Evolutionary conservation across 305 asterid species (phyloP).

Genomic region (Fraxinus paxiana): DNA sequence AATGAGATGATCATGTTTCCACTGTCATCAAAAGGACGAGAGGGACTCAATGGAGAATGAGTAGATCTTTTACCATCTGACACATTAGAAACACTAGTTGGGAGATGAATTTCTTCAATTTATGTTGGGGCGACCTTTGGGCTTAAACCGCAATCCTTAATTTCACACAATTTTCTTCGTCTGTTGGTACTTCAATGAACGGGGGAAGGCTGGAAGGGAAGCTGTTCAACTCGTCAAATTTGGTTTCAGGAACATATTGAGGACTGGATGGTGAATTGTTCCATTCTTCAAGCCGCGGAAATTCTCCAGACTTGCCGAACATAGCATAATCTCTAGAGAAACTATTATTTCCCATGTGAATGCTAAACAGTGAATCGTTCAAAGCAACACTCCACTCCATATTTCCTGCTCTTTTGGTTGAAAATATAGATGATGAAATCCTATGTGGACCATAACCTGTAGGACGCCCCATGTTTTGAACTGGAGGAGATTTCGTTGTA

Average conservation of each 20-base stretch:
- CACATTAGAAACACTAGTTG: constrained; percentile 20
- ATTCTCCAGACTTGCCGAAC: constrained; percentile 45
- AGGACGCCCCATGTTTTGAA: constrained; percentile 48
- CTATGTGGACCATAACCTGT: constrained; percentile 66
- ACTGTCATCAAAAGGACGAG: constrained; percentile 65
- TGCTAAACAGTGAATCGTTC: constrained; percentile 83
- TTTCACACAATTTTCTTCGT: constrained; percentile 34
- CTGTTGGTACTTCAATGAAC: background rate
- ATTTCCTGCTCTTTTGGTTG: constrained; percentile 36
- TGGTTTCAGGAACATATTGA: constrained; percentile 28
- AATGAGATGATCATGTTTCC: constrained; percentile 55
- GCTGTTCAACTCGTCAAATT: constrained; percentile 32
- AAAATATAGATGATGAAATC: constrained; percentile 62
- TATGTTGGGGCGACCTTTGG: background rate
- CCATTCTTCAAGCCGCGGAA: constrained; percentile 41
- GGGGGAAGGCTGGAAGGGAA: constrained; percentile 20
- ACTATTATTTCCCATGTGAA: constrained; percentile 73
- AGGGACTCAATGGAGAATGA: constrained; percentile 25
- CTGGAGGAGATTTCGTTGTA: constrained; percentile 39
- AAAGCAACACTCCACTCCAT: constrained; percentile 76
- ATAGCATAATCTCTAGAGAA: constrained; percentile 49
- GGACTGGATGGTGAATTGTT: constrained; percentile 22
- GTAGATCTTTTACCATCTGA: constrained; percentile 22
- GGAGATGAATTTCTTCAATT: constrained; percentile 16
- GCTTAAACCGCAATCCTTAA: background rate